Evolutionary conservation across 495 filamentous ascomycete species (phyloP), one percentile per base, ranked within the genome.

Genomic region (Hyphodiscus hymeniophilus): DNA sequence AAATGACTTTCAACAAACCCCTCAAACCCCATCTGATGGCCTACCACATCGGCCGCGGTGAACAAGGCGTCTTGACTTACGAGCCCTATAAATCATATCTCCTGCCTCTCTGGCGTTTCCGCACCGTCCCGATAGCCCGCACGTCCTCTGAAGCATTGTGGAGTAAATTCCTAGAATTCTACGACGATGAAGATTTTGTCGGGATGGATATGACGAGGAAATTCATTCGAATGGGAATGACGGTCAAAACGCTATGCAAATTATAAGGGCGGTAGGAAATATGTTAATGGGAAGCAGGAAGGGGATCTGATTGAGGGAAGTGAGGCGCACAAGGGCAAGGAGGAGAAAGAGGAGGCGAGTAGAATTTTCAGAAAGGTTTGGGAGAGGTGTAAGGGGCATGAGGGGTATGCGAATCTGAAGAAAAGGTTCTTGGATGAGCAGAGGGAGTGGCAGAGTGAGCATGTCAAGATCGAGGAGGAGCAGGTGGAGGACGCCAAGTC

Each of bases 211-310:
- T 75, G 68, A 52, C 62, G 16, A 56, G 72, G 11, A 77, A 75
- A 48, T 77, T 76, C 52, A 59, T 77, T 18, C 72, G 74, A 56
- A 77, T 76, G 71, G 74, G 71, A 20, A 49, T n/a, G n/a, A n/a
- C n/a, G 73, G 13, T 63, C 69, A 17, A 71, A 64, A 50, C 55
- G 71, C 36, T 75, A 76, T 60, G 71, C 70, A 15, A 74, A 74
- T 47, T 64, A 70, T 34, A 65, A 67, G 42, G 72, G 71, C 0
- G 73, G 73, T 13, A 63, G 64, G 45, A 76, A 74, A 54, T 54
- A 58, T 51, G 42, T 38, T 11, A 42, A 40, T 41, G 50, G 46
- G 18, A 52, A 49, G 28, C 59, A 55, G 41, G 58, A 60, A 20
- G 57, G 51, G 30, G 47, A 53, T 18, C 39, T 39, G 46, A 54